A percentile compares a stretch with the other conserved stretches of the same genome.
These are phyloP conservation scores for Pichia heedii DNA, from an alignment of 805 yeast genomes.

Conservation along the genomic window DNA sequence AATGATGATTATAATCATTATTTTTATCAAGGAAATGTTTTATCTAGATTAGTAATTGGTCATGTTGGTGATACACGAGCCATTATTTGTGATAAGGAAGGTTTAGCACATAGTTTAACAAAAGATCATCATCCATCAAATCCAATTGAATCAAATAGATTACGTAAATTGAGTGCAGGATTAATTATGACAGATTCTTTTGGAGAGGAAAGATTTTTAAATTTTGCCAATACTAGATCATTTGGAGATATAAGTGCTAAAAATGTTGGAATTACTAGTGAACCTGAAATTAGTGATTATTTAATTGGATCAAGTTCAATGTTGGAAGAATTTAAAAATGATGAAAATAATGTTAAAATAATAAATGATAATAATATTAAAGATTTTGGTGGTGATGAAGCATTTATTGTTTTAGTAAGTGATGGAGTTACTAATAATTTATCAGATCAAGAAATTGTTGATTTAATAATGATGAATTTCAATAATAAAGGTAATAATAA, in stretches of 20 bases:
- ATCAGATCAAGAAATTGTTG: constrained; percentile 87
- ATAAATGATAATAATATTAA: constrained; percentile 17
- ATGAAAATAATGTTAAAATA: constrained; percentile 11
- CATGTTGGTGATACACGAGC: constrained; percentile 94
- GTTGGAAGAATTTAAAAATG: constrained; percentile 26
- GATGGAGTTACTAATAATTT: constrained; percentile 83
- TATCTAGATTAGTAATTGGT: constrained; percentile 64
- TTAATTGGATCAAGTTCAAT: constrained; percentile 52
- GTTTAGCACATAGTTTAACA: constrained; percentile 72
- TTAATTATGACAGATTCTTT: constrained; percentile 78
- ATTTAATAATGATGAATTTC: constrained; percentile 63
- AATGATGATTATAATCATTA: constrained; percentile 24
- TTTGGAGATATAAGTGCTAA: constrained; percentile 86
- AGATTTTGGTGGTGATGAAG: constrained; percentile 72
- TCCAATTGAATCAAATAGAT: constrained; percentile 63
- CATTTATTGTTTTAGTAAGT: constrained; percentile 70
- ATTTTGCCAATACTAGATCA: constrained; percentile 84
- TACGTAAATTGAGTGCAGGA: constrained; percentile 54
- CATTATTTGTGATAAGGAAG: constrained; percentile 71
- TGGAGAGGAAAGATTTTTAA: constrained; percentile 77
- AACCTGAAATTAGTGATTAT: constrained; percentile 74
- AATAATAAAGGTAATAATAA: constrained; percentile 52
- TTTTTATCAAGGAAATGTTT: constrained; percentile 58
- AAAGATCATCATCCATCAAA: constrained; percentile 82
- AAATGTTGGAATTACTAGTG: constrained; percentile 78